These are phyloP conservation scores for Spathaspora sp. DNA, from an alignment of 805 yeast species.

Conservation along the genomic window DNA sequence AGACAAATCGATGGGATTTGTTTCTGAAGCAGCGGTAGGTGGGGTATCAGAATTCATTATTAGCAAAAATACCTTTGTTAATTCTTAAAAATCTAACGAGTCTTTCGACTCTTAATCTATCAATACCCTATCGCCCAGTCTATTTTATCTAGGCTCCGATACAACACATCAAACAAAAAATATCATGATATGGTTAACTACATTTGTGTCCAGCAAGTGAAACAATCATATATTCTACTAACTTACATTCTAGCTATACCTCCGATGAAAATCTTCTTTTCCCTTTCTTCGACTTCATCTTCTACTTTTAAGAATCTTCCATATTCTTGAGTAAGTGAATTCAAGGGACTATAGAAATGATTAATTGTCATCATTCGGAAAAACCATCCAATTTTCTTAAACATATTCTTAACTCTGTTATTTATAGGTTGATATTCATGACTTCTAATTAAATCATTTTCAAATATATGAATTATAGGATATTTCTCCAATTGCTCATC, in stretches of 20 bases:
- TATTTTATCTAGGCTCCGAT: no score
- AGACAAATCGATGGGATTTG: no score
- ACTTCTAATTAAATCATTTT: constrained; percentile 23
- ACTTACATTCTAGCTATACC: constrained; percentile 19
- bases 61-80: no score
- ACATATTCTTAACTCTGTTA: constrained; percentile 5
- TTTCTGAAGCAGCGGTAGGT: no score
- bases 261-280: constrained; percentile 23
- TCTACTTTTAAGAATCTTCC: constrained; percentile 17
- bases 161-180: background rate
- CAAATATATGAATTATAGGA: constrained; percentile 27
- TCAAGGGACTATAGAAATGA: constrained; percentile 23
- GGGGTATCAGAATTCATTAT: no score
- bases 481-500: constrained; percentile 6
- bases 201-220: background rate
- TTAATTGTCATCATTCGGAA: constrained; percentile 19
- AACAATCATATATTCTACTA: background rate
- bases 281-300: constrained; percentile 18
- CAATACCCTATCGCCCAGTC: no score
- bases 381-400: constrained; percentile 14
- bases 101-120: no score
- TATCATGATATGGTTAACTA: no score
- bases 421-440: constrained; percentile 14
- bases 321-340: constrained; percentile 17
- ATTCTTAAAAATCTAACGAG: no score